Conservation (phyloP, 441 rosid species). For the Jatropha multifida region DNA sequence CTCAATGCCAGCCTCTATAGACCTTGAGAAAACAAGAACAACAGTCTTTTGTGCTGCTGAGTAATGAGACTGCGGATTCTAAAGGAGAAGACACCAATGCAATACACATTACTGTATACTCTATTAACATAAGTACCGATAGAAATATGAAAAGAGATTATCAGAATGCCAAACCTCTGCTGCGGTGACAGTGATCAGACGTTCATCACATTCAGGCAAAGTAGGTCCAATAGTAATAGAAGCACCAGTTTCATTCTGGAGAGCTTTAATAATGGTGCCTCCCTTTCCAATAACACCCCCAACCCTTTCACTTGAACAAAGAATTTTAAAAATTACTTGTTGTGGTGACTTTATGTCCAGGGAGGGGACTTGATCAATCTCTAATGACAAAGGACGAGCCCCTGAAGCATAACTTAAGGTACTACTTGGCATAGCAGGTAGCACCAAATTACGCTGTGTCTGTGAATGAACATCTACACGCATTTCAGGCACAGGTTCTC, state of each 20-base stretch:
- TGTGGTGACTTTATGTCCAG: slow-evolving; percentile 34
- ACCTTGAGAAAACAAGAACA: slow-evolving; percentile 68
- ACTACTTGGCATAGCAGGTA: slow-evolving; percentile 41
- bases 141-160: slow-evolving; percentile 9
- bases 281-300: slow-evolving; percentile 92
- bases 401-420: slow-evolving; percentile 42
- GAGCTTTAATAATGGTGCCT: slow-evolving; percentile 62
- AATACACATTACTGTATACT: slow-evolving; percentile 21
- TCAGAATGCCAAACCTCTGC: slow-evolving; percentile 56
- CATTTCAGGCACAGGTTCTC: slow-evolving; percentile 40
- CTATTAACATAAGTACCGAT: slow-evolving; percentile 13
- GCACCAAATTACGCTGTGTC: slow-evolving; percentile 38
- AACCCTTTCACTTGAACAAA: slow-evolving; percentile 67
- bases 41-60: slow-evolving; percentile 83
- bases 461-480: slow-evolving; percentile 44
- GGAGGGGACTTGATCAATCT: slow-evolving; percentile 38
- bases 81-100: slow-evolving; percentile 38
- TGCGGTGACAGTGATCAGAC: slow-evolving; percentile 73
- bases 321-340: slow-evolving; percentile 66
- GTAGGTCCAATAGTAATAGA: slow-evolving; percentile 63
- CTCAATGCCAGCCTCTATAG: slow-evolving; percentile 55
- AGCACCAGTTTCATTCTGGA: slow-evolving; percentile 87
- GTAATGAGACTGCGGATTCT: slow-evolving; percentile 60
- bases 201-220: slow-evolving; percentile 67
- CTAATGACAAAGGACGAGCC: slow-evolving; percentile 39